Percentiles rank a stretch among this genome's conserved stretches.
phyloP scores from a whole-genome alignment of 1,284 basidiomycete genomes.

The Takashimella tepidaria region DNA sequence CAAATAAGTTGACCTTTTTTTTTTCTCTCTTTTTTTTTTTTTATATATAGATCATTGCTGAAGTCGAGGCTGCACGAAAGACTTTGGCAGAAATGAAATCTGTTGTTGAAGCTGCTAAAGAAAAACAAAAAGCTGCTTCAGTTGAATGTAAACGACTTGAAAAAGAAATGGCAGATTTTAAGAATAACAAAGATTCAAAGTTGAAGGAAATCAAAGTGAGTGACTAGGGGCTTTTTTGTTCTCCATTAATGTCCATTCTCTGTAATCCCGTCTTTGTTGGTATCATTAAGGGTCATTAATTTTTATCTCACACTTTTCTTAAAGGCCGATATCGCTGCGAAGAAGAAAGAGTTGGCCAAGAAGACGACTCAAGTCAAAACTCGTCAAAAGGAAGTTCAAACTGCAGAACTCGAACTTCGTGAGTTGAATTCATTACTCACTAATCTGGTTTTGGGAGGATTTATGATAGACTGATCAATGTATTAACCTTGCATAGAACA shows the following conservation, averaged over 20 bases:
- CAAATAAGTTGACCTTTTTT: too few relatives aligned
- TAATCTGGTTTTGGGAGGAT: too few relatives aligned
- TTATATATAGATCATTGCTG: conserved; percentile 62
- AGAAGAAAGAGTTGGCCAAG: conserved; percentile 76
- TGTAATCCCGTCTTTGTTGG: too few relatives aligned
- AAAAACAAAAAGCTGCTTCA: conserved; percentile 69
- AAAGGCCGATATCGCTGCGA: conserved; percentile 70
- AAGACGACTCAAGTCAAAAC: conserved; percentile 75
- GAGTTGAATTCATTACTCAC: conserved; percentile 29
- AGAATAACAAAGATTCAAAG: conserved; percentile 96
- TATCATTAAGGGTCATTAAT: too few relatives aligned
- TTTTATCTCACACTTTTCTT: too few relatives aligned
- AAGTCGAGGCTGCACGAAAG: conserved; percentile 70
- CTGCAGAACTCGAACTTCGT: conserved; percentile 81
- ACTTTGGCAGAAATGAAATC: conserved; percentile 63
- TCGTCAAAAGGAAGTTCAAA: conserved; percentile 83
- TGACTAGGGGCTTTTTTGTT: conserved; percentile 1
- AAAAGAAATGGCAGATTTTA: conserved; percentile 97
- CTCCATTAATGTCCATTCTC: too few relatives aligned
- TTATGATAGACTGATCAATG: neutral
- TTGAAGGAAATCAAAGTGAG: conserved; percentile 84
- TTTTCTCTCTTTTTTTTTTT: too few relatives aligned
- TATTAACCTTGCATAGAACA: conserved; percentile 56
- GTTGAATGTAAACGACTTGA: conserved; percentile 81
- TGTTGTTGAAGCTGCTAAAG: conserved; percentile 62